Conservation (phyloP, 169 alveolate species). For the Plasmodium fragile region DNA sequence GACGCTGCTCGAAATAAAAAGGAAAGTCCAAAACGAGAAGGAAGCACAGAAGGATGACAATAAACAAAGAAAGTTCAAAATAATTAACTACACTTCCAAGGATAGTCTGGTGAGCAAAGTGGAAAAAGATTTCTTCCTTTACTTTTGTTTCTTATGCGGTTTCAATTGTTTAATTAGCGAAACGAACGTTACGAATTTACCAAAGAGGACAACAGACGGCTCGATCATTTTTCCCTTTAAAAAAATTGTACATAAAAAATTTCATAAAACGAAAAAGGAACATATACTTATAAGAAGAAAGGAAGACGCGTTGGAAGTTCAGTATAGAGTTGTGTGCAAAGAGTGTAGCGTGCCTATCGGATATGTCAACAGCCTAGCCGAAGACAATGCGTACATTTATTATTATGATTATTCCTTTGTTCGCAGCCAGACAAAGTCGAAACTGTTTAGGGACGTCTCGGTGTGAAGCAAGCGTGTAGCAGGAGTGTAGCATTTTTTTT, state of each 20-base stretch:
- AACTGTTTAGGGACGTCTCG: constrained; percentile 17
- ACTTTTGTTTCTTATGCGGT: constrained; percentile 76
- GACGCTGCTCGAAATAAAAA: constrained; percentile 58
- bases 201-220: constrained; percentile 51
- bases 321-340: constrained; percentile 61
- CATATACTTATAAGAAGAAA: constrained; percentile 37
- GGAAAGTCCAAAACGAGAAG: constrained; percentile 72
- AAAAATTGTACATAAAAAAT: constrained; percentile 44
- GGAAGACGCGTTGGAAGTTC: constrained; percentile 33
- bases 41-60: constrained; percentile 59
- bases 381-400: constrained; percentile 38
- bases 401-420: constrained; percentile 61
- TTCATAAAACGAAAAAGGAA: constrained; percentile 61
- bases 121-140: constrained; percentile 64
- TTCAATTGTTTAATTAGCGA: constrained; percentile 71
- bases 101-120: constrained; percentile 52
- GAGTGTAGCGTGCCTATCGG: constrained; percentile 74
- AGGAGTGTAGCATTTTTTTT: background rate
- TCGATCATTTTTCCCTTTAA: constrained; percentile 60
- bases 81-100: constrained; percentile 64
- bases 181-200: constrained; percentile 45
- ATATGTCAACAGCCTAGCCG: constrained; percentile 20
- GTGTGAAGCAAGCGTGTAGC: background rate
- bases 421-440: constrained; percentile 43
- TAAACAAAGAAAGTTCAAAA: constrained; percentile 60